These are phyloP conservation scores for Powellomyces hirtus DNA, from an alignment of 192 early-diverging fungal genomes.

Conservation along the genomic window DNA sequence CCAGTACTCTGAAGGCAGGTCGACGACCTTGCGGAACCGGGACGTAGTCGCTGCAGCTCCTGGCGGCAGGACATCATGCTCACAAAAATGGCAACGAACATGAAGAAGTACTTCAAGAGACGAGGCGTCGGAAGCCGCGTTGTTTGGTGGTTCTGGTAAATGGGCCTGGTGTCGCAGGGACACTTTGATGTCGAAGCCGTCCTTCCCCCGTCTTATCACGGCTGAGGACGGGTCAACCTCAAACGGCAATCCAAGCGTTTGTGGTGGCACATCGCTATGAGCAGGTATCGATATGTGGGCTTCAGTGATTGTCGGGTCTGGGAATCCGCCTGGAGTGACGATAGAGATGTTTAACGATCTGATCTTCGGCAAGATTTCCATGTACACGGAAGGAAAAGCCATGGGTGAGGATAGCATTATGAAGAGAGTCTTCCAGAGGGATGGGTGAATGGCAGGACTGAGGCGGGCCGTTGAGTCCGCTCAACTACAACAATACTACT, in stretches of 20 bases:
- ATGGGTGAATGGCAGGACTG: too few species aligned
- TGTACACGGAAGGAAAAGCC: neutral
- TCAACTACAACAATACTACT: too few species aligned
- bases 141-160: neutral
- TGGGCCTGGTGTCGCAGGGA: neutral
- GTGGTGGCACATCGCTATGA: neutral
- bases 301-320: neutral
- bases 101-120: neutral
- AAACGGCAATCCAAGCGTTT: neutral
- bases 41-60: neutral
- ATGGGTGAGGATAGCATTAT: too few species aligned
- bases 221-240: neutral
- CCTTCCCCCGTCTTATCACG: neutral
- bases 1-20: slow-evolving; percentile 56
- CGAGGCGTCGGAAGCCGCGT: neutral
- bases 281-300: neutral
- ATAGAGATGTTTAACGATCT: neutral
- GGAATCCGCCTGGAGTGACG: neutral
- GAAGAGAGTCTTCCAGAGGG: too few species aligned
- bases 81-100: neutral
- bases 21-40: slow-evolving; percentile 24
- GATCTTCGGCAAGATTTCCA: slow-evolving; percentile 2
- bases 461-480: too few species aligned
- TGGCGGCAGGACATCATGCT: neutral
- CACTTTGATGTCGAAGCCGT: neutral